Percentiles rank a stretch among this genome's conserved stretches.
phyloP scores from a whole-genome alignment of 441 rosid species.

The Erysimum cheiri region DNA sequence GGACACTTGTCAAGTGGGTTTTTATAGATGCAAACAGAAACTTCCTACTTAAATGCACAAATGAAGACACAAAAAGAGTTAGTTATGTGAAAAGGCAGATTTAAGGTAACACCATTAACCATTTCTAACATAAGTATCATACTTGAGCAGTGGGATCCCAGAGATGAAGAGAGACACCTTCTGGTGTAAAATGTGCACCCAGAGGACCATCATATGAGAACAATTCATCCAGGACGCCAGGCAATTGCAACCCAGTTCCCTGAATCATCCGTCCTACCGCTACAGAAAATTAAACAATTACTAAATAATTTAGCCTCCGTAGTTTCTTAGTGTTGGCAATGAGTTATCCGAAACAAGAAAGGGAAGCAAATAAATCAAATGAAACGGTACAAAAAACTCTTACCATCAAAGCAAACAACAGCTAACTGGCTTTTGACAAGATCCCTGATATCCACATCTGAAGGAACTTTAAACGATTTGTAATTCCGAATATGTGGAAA shows the following conservation, averaged over 20 bases:
- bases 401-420: conserved; percentile 65
- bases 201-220: conserved; percentile 89
- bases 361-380: not conserved
- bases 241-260: conserved; percentile 89
- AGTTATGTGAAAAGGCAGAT: not conserved
- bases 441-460: conserved; percentile 53
- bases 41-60: conserved; percentile 60
- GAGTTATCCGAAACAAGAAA: conserved; percentile 22
- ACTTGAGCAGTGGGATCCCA: conserved; percentile 99
- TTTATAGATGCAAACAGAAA: conserved; percentile 60
- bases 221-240: conserved; percentile 84
- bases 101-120: not conserved
- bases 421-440: conserved; percentile 88
- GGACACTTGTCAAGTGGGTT: conserved; percentile 59
- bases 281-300: conserved; percentile 45
- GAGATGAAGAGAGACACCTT: conserved; percentile 71
- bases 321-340: conserved; percentile 14
- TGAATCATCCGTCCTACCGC: conserved; percentile 61
- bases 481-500: conserved; percentile 84
- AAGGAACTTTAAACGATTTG: conserved; percentile 69
- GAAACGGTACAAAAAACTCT: conserved; percentile 32
- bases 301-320: conserved; percentile 10
- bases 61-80: conserved; percentile 40
- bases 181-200: conserved; percentile 71
- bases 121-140: conserved; percentile 33